A percentile compares a stretch with the other conserved stretches of the same genome.
Conservation (phyloP, 306 rosid genomes). For the Dicorynia guianensis region DNA sequence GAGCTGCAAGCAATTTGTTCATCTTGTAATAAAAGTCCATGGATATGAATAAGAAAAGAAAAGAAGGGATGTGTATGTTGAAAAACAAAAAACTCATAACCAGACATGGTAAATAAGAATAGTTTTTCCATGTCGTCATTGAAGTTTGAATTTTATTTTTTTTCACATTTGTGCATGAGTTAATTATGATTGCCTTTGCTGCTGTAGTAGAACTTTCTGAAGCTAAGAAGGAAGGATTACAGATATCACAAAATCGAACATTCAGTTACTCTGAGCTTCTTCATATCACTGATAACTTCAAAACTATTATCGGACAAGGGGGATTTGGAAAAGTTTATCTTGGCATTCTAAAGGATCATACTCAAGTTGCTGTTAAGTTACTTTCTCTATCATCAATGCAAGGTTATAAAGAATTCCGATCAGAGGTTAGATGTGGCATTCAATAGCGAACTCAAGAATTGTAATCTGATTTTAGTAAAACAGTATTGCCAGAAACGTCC, state of each 20-base stretch:
- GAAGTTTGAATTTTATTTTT: not conserved
- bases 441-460: not conserved
- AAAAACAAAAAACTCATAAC: no score
- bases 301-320: slow-evolving; percentile 41
- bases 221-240: not conserved
- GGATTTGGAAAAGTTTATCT: slow-evolving; percentile 50
- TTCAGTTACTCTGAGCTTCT: slow-evolving; percentile 41
- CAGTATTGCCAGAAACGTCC: not conserved
- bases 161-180: not conserved
- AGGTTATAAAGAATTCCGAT: slow-evolving; percentile 42
- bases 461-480: no score
- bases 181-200: not conserved
- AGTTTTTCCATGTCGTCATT: no score
- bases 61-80: no score
- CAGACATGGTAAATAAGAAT: no score
- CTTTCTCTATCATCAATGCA: slow-evolving; percentile 44
- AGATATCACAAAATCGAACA: slow-evolving; percentile 24
- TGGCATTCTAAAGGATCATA: slow-evolving; percentile 28
- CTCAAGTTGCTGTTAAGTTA: slow-evolving; percentile 49
- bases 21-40: no score
- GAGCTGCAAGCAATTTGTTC: no score
- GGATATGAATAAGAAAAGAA: no score
- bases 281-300: slow-evolving; percentile 39
- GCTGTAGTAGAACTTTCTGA: not conserved
- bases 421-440: slow-evolving; percentile 28